Evolutionary conservation across 2,329 filamentous ascomycete species (phyloP).

Genomic region (Penicillium glabrum): DNA sequence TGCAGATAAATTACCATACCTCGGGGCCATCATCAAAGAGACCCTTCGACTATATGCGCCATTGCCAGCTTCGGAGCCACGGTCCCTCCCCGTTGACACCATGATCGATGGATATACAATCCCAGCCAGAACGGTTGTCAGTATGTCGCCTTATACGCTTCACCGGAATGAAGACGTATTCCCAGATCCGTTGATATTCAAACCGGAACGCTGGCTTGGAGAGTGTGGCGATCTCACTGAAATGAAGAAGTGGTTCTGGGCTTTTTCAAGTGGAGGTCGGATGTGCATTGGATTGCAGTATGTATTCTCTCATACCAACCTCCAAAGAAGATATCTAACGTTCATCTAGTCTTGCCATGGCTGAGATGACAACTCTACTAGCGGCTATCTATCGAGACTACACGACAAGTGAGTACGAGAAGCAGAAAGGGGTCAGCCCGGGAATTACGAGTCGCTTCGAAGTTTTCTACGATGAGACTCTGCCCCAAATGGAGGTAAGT

Average conservation of each 20-base stretch:
- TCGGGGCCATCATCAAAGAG: conserved; percentile 54
- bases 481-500: conserved; percentile 16
- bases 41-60: conserved; percentile 52
- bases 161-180: conserved; percentile 37
- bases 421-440: conserved; percentile 20
- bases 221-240: conserved; percentile 16
- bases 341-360: conserved; percentile 47
- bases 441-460: conserved; percentile 33
- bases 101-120: conserved; percentile 37
- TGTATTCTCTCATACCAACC: conserved; percentile 1
- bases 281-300: conserved; percentile 44
- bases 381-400: conserved; percentile 49
- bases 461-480: conserved; percentile 29
- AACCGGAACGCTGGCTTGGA: conserved; percentile 35
- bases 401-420: conserved; percentile 31
- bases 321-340: background rate
- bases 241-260: conserved; percentile 40
- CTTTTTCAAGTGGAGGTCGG: conserved; percentile 41
- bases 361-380: conserved; percentile 51
- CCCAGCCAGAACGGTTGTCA: conserved; percentile 33
- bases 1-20: conserved; percentile 43
- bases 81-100: conserved; percentile 32
- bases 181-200: conserved; percentile 24
- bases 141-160: conserved; percentile 32
- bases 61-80: conserved; percentile 51